Evolutionary conservation across 2,329 filamentous ascomycete genomes (phyloP).

Genomic region (Lachnellula suecica): DNA sequence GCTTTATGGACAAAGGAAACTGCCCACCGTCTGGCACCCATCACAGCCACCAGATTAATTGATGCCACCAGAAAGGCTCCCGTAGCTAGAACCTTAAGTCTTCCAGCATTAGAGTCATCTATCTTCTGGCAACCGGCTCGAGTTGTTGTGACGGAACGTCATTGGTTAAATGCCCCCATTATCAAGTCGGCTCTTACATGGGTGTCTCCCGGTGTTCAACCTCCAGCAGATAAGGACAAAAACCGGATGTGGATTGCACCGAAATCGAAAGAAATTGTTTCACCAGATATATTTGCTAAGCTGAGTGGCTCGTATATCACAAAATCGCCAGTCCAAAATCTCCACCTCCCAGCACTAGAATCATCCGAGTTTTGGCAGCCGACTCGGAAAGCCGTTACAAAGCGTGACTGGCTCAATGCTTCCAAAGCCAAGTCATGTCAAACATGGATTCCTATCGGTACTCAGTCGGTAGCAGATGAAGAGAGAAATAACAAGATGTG

Average conservation of each 20-base stretch:
- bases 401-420: not conserved
- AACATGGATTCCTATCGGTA: constrained; percentile 9
- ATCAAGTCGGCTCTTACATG: not conserved
- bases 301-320: constrained; percentile 8
- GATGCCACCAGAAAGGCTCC: not conserved
- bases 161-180: constrained; percentile 3
- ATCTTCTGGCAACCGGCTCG: constrained; percentile 10
- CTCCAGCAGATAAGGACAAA: not conserved
- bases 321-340: too few species aligned
- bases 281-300: constrained; percentile 20
- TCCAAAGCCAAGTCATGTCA: not conserved
- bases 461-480: not conserved
- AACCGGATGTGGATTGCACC: constrained; percentile 13
- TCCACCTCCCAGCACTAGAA: constrained; percentile 2
- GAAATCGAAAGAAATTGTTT: not conserved
- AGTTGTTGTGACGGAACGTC: not conserved
- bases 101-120: constrained; percentile 7
- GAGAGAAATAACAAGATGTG: constrained; percentile 10
- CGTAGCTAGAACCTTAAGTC: not conserved
- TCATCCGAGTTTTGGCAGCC: constrained; percentile 13
- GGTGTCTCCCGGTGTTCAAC: not conserved
- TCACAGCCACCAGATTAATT: not conserved
- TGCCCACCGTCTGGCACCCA: not conserved
- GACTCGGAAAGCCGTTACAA: not conserved
- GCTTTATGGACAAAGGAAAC: constrained; percentile 2